These are phyloP conservation scores for Helianthus tuberosus DNA, from an alignment of 129 eudicot genomes.

Conservation along the genomic window DNA sequence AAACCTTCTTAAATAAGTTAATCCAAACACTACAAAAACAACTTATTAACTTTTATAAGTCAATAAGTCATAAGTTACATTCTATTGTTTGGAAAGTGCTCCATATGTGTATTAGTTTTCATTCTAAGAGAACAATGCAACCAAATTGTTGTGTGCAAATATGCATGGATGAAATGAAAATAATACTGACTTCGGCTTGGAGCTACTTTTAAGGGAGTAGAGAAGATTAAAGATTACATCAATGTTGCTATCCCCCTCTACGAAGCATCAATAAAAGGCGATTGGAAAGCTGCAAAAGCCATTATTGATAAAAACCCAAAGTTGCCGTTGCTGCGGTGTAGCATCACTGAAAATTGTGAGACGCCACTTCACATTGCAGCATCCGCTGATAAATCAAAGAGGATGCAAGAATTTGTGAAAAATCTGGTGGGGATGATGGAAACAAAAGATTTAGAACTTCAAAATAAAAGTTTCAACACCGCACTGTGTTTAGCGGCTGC, in stretches of 20 bases:
- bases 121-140: not conserved
- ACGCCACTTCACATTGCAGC: slow-evolving; percentile 64
- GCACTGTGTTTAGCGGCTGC: slow-evolving; percentile 59
- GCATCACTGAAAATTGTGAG: slow-evolving; percentile 44
- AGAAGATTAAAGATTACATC: slow-evolving; percentile 22
- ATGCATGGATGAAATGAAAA: no score
- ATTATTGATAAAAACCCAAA: slow-evolving; percentile 1
- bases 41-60: no score
- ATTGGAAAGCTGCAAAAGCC: slow-evolving; percentile 48
- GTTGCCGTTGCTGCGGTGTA: slow-evolving; percentile 2
- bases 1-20: no score
- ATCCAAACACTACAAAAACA: no score
- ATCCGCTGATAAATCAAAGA: slow-evolving; percentile 27
- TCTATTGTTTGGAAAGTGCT: not conserved
- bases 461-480: slow-evolving; percentile 35
- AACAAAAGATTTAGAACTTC: slow-evolving; percentile 30
- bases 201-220: slow-evolving; percentile 24
- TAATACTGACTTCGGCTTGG: slow-evolving; percentile 1
- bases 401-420: slow-evolving; percentile 33
- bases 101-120: not conserved
- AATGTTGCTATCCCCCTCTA: slow-evolving; percentile 36
- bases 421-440: slow-evolving; percentile 37
- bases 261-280: slow-evolving; percentile 40
- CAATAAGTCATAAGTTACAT: no score
- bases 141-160: not conserved